A percentile compares a stretch with the other conserved stretches of the same genome.
Evolutionary conservation across 495 filamentous ascomycete species (phyloP).

Genomic region (Xylaria acuta): DNA sequence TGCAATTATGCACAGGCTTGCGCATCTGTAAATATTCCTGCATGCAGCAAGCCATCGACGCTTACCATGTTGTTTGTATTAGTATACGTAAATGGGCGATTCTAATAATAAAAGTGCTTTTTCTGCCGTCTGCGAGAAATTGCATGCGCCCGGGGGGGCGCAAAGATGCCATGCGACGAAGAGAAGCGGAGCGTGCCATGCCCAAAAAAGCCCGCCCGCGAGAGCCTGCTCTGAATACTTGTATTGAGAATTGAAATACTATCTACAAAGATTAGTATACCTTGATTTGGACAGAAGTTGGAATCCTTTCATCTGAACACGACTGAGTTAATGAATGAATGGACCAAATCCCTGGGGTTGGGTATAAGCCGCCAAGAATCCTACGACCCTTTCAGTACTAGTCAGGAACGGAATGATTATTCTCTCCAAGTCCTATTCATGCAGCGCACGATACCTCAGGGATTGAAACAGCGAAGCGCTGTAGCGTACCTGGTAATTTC

Average conservation of each 20-base stretch:
- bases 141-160: constrained; percentile 2
- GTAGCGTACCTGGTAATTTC: constrained; percentile 2
- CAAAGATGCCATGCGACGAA: neutral
- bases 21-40: constrained; percentile 12
- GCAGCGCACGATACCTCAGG: neutral
- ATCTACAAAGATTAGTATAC: neutral
- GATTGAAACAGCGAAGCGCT: neutral
- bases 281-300: constrained; percentile 1
- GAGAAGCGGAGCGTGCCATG: neutral
- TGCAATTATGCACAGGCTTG: neutral
- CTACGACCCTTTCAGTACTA: constrained; percentile 21
- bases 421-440: neutral
- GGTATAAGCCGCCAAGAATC: constrained; percentile 17
- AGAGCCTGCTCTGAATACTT: neutral
- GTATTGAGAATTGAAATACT: neutral
- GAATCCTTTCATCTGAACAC: neutral
- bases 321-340: neutral
- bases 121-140: neutral
- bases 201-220: neutral
- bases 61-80: neutral
- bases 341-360: neutral
- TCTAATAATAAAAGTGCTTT: constrained; percentile 27
- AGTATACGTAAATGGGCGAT: neutral
- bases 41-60: constrained; percentile 20
- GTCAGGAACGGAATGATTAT: constrained; percentile 11